Base-by-base conservation (phyloP, 2,329 filamentous ascomycete species). In the Monosporascus cannonballus region DNA sequence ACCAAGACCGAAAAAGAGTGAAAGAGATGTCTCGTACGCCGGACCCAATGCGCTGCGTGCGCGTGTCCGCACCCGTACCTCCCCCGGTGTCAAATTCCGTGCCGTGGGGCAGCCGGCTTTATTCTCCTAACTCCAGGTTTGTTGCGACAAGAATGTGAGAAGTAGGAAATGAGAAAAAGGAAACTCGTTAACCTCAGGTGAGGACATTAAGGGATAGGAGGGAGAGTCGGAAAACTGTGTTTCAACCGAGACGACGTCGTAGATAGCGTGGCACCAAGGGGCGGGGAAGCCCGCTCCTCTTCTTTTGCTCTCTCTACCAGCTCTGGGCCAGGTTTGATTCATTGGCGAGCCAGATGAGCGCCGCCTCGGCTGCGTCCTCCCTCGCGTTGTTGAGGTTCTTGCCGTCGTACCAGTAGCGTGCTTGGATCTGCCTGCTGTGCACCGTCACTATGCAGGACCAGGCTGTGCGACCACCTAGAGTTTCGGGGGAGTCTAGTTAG, bases 401-500 rank as follows among this genome's bases (percentile, higher is more conserved):
- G 56, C 90, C 90, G 69, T 95, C 91, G 72, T 96, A 96, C 90
- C 90, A 96, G 72, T 84, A 96, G 57, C 90, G 83, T 47, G 90
- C 90, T n/a, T 78, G 68, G 62, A 89, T 79, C 47, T 73, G 78
- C 49, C 78, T 73, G 51, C 85, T 85, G 61, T 81, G 76, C 53
- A 96, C 80, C n/a, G 77, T 83, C 54, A 96, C 90, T 54, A 80
- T 80, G 74, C 86, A 88, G 53, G 90, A 93, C 91, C 91, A 96
- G 53, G 91, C 91, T 54, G 91, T 96, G 63, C 91, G 88, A 60
- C 90, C 90, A 61, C 90, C 91, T 94, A 62, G 46, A 47, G 47
- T 30, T 51, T 27, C 42, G 49, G 54, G 39, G 25, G 11, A 27
- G 42, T 15, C 42, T 24, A 22, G 42, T 46, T 46, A 46, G 42